Percentiles rank a stretch among this genome's conserved stretches.
These are phyloP conservation scores for Ensete glaucum DNA, from an alignment of 176 grass and related monocot genomes.

Conservation along the genomic window DNA sequence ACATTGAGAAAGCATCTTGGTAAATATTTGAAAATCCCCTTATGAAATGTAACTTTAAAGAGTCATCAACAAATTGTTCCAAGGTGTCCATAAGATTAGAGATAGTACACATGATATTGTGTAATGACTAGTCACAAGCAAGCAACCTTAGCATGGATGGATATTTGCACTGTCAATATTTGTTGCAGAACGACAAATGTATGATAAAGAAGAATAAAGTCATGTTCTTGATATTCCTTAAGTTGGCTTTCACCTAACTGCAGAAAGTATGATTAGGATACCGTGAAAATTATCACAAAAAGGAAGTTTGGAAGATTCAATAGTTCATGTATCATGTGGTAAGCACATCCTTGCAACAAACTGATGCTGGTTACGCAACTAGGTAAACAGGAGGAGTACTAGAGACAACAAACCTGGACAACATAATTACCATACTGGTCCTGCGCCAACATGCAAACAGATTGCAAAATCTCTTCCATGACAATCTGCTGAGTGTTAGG, in stretches of 20 bases:
- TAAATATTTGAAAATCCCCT: too few species aligned
- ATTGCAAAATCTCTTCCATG: slow-evolving; percentile 35
- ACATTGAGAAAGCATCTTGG: too few species aligned
- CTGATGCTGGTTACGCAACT: neutral
- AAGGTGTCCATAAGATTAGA: too few species aligned
- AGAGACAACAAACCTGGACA: slow-evolving; percentile 11
- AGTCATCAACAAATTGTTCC: too few species aligned
- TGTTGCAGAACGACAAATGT: neutral
- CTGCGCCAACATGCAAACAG: slow-evolving; percentile 29
- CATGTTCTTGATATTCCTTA: neutral
- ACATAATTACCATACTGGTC: slow-evolving; percentile 31
- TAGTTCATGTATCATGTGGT: neutral
- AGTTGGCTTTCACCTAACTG: too few species aligned
- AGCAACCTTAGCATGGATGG: neutral
- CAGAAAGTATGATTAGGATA: neutral
- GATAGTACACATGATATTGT: too few species aligned
- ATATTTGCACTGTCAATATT: neutral
- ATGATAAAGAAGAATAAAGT: neutral
- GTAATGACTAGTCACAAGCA: too few species aligned
- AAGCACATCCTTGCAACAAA: neutral
- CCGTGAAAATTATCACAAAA: neutral
- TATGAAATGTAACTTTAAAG: too few species aligned
- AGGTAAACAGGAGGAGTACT: neutral
- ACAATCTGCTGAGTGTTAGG: slow-evolving; percentile 67
- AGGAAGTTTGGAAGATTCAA: neutral